A percentile compares a stretch with the other conserved stretches of the same genome.
Evolutionary conservation across 257 asterid genomes (phyloP).

Genomic region (Plantago major): DNA sequence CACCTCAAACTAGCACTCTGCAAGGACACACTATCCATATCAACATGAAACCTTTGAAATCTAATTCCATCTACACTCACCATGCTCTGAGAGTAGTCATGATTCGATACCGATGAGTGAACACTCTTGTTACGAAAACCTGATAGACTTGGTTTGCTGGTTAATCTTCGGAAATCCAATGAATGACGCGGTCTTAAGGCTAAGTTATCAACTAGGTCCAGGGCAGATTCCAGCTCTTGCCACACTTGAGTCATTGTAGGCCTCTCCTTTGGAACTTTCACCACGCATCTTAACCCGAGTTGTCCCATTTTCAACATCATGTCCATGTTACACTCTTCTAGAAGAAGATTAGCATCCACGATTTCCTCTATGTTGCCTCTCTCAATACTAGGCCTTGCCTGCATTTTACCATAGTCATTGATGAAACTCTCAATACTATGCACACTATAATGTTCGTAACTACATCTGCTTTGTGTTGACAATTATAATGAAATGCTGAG

Average conservation of each 20-base stretch:
- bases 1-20: slow-evolving; percentile 59
- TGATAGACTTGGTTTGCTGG: neutral
- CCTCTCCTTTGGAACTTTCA: slow-evolving; percentile 55
- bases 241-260: slow-evolving; percentile 67
- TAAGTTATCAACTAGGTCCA: slow-evolving; percentile 13
- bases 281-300: slow-evolving; percentile 56
- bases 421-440: too few species aligned
- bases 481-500: neutral
- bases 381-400: slow-evolving; percentile 68
- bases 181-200: neutral
- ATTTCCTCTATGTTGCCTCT: slow-evolving; percentile 51
- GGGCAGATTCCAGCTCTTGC: slow-evolving; percentile 56
- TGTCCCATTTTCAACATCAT: slow-evolving; percentile 67
- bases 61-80: slow-evolving; percentile 52
- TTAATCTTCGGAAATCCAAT: slow-evolving; percentile 4
- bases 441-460: too few species aligned
- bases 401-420: slow-evolving; percentile 18
- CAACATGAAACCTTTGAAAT: slow-evolving; percentile 56
- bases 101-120: neutral
- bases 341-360: slow-evolving; percentile 48
- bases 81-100: slow-evolving; percentile 35
- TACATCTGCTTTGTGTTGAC: too few species aligned
- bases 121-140: neutral
- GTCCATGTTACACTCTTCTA: slow-evolving; percentile 55
- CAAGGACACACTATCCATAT: slow-evolving; percentile 35